Percentiles rank a stretch among this genome's conserved stretches.
phyloP scores from a whole-genome alignment of 2,329 filamentous ascomycete species.

The Nigrospora sphaerica region DNA sequence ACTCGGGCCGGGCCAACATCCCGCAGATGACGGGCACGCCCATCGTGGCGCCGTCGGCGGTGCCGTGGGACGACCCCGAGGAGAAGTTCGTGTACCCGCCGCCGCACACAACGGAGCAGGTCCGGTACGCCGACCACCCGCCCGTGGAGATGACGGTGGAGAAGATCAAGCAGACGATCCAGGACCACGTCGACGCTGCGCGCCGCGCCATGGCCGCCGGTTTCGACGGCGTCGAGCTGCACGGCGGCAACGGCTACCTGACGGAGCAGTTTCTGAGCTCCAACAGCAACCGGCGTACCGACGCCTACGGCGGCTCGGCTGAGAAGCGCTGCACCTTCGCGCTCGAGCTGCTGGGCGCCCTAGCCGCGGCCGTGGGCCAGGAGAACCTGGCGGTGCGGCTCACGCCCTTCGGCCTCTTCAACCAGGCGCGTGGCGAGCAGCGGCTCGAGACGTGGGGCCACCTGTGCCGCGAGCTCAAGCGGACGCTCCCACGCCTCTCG shows the following conservation, averaged over 20 bases:
- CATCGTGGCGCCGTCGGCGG: constrained; percentile 6
- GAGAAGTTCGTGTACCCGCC: constrained; percentile 13
- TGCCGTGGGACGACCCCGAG: constrained; percentile 8
- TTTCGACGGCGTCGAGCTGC: constrained; percentile 41
- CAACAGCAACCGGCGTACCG: constrained; percentile 19
- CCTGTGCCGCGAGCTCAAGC: constrained; percentile 31
- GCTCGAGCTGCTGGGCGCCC: constrained; percentile 20
- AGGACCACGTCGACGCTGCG: constrained; percentile 15
- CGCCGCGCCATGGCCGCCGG: constrained; percentile 26
- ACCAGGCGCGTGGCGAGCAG: constrained; percentile 36
- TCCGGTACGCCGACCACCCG: constrained; percentile 20
- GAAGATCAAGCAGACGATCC: constrained; percentile 15
- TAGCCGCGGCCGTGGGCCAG: constrained; percentile 18
- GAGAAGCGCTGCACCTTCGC: constrained; percentile 22
- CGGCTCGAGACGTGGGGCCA: constrained; percentile 39
- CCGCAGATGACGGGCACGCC: constrained; percentile 9
- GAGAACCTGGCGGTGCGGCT: constrained; percentile 16
- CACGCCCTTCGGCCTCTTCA: constrained; percentile 36
- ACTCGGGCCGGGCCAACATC: constrained; percentile 38
- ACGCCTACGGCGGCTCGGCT: constrained; percentile 21
- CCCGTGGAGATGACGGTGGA: constrained; percentile 29
- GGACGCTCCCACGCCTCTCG: constrained; percentile 23
- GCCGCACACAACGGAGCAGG: constrained; percentile 5
- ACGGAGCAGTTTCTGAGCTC: constrained; percentile 13
- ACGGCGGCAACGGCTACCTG: constrained; percentile 14